Evolutionary conservation across 768 basidiomycete species (phyloP).

Genomic region (Pisolithus sp.): DNA sequence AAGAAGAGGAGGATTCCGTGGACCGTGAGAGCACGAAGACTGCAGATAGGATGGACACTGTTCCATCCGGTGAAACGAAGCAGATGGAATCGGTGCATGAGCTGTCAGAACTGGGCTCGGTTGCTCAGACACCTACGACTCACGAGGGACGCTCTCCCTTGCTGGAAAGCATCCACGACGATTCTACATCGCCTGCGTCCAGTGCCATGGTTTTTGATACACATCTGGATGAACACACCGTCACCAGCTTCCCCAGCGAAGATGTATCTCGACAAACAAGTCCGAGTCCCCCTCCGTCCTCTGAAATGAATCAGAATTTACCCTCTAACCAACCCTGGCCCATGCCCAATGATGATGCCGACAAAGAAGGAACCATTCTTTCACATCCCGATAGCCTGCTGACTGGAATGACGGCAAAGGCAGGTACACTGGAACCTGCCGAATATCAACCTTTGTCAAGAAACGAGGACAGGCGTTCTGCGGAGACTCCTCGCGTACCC

Average conservation of each 20-base stretch:
- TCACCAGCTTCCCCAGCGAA: not conserved
- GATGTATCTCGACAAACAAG: not conserved
- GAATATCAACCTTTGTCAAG: not conserved
- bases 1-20: not conserved
- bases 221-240: constrained; percentile 4
- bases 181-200: constrained; percentile 23
- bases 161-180: constrained; percentile 19
- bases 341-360: not conserved
- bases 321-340: not conserved
- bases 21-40: not conserved
- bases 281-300: not conserved
- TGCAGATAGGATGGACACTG: not conserved
- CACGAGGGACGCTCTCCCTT: constrained; percentile 16
- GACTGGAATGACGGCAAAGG: not conserved
- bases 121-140: constrained; percentile 16
- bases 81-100: constrained; percentile 15
- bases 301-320: not conserved
- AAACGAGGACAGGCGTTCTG: constrained; percentile 26
- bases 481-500: constrained; percentile 34
- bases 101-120: constrained; percentile 24
- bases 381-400: not conserved
- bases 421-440: not conserved
- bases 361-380: not conserved
- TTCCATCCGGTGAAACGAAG: constrained; percentile 7
- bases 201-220: constrained; percentile 20